Evolutionary conservation across 495 filamentous ascomycete species (phyloP), one percentile per base, ranked within the genome.

Genomic region (Tuber melanosporum): DNA sequence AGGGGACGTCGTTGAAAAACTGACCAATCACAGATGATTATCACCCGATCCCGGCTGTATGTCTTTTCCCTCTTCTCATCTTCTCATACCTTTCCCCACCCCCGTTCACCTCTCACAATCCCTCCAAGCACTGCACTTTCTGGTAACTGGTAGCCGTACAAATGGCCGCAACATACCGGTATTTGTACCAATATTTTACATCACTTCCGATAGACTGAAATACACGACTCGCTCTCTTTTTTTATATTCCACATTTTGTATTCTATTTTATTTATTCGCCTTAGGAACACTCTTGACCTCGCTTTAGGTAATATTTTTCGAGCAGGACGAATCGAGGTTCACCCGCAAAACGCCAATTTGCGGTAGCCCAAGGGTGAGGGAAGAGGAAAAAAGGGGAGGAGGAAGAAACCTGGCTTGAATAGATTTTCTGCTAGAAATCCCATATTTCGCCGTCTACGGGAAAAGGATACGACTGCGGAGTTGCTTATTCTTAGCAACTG

Each of bases 401-500:
- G 26, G 32, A 36, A 66, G 57, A 66, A 66, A 6, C 26, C 57
- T 66, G 57, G 57, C 57, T 19, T 66, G 36, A 66, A 66, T 36
- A 66, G 57, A 36, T 66, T 36, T 66, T 66, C 57, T 36, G 26
- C 26, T 66, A 26, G 57, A 66, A 66, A 66, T 66, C 26, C 52
- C 52, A 62, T 62, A 66, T 45, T 74, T 74, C 77, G 72, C 78
- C 44, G 76, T 73, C 77, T 75, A 71, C 70, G 36, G 20, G 57
- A 73, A 80, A 79, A 79, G 32, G 4, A 66, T 66, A 74, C 71
- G 77, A 79, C 77, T 72, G 74, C 78, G 62, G 72, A 74, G 76
- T 77, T 82, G 81, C 81, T 75, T 83, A 79, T 75, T 74, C 70
- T 71, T 73, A 45, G 47, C 74, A 43, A 62, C 77, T 74, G 74